phyloP scores from a whole-genome alignment of 2,329 filamentous ascomycete genomes.

The Leptographium procerum region DNA sequence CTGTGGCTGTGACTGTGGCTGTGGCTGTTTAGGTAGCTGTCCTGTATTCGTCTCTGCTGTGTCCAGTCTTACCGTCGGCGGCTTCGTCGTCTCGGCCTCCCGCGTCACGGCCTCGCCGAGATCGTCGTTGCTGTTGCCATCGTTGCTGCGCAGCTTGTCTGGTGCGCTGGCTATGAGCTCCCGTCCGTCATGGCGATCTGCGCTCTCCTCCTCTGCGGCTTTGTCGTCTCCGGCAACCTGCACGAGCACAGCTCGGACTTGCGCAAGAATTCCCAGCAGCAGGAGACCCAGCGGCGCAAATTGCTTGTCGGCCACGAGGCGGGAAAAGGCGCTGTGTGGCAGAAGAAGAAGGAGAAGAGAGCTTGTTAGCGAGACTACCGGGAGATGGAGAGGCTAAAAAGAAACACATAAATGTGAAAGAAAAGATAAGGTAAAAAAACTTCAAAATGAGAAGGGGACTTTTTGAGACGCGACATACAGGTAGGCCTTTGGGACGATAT shows the following conservation, averaged over 20 bases:
- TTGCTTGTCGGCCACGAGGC: slow-evolving; percentile 59
- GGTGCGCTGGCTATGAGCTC: no score
- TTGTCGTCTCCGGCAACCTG: slow-evolving; percentile 20
- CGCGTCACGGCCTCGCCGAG: slow-evolving; percentile 9
- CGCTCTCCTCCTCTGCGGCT: slow-evolving; percentile 4
- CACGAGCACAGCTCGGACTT: slow-evolving; percentile 36
- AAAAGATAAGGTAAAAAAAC: no score
- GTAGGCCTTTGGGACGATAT: slow-evolving; percentile 30
- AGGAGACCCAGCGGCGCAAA: slow-evolving; percentile 61
- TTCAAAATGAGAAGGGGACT: slow-evolving; percentile 3
- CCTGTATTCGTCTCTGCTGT: no score
- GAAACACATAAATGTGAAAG: no score
- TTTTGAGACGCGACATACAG: slow-evolving; percentile 30
- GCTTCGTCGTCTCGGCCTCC: slow-evolving; percentile 7
- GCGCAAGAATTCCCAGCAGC: slow-evolving; percentile 53
- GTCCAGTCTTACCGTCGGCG: no score
- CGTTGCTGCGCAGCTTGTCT: not conserved
- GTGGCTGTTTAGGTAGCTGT: no score
- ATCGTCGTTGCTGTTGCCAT: slow-evolving; percentile 8
- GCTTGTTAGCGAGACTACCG: not conserved
- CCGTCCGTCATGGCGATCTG: slow-evolving; percentile 3
- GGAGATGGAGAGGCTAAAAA: not conserved
- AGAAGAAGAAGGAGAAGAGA: not conserved
- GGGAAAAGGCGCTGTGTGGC: slow-evolving; percentile 47
- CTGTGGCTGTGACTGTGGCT: no score